A percentile compares a stretch with the other conserved stretches of the same genome.
These are phyloP conservation scores for Stylosanthes scabra DNA, from an alignment of 331 rosid species.

Conservation along the genomic window DNA sequence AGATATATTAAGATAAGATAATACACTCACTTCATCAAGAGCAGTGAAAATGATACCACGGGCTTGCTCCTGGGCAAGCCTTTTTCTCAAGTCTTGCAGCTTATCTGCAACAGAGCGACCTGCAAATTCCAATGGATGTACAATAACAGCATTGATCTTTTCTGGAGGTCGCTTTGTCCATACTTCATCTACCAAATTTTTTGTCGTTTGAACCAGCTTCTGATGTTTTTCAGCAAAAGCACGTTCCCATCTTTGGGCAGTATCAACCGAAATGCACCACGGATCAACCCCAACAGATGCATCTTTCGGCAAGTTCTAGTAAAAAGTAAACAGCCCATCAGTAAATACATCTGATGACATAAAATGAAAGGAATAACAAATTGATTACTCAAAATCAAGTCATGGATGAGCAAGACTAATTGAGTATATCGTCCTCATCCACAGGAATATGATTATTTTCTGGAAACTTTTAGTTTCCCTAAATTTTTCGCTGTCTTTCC, in stretches of 20 bases:
- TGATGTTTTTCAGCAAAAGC: slow-evolving; percentile 71
- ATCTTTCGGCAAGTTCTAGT: slow-evolving; percentile 72
- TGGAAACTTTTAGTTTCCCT: too few species aligned
- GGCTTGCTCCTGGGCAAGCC: slow-evolving; percentile 63
- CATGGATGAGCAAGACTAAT: too few species aligned
- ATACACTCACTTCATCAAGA: slow-evolving; percentile 86
- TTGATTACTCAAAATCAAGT: slow-evolving; percentile 6
- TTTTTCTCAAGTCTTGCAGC: slow-evolving; percentile 76
- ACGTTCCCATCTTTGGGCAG: slow-evolving; percentile 83
- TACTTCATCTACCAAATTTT: slow-evolving; percentile 92
- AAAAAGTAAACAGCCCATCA: slow-evolving; percentile 21
- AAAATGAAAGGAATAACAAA: slow-evolving; percentile 11
- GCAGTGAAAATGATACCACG: slow-evolving; percentile 72
- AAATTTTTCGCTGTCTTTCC: too few species aligned
- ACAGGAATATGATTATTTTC: too few species aligned
- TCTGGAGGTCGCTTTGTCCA: slow-evolving; percentile 76
- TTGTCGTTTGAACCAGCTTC: slow-evolving; percentile 82
- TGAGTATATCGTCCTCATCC: too few species aligned
- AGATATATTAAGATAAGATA: slow-evolving; percentile 5
- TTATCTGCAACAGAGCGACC: slow-evolving; percentile 85
- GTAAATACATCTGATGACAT: slow-evolving; percentile 5
- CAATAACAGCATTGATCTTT: slow-evolving; percentile 63
- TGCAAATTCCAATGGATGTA: slow-evolving; percentile 77
- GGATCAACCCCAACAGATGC: slow-evolving; percentile 89
- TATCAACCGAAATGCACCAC: slow-evolving; percentile 90